phyloP scores from a whole-genome alignment of 768 basidiomycete species.

The Scleroderma bovista region DNA sequence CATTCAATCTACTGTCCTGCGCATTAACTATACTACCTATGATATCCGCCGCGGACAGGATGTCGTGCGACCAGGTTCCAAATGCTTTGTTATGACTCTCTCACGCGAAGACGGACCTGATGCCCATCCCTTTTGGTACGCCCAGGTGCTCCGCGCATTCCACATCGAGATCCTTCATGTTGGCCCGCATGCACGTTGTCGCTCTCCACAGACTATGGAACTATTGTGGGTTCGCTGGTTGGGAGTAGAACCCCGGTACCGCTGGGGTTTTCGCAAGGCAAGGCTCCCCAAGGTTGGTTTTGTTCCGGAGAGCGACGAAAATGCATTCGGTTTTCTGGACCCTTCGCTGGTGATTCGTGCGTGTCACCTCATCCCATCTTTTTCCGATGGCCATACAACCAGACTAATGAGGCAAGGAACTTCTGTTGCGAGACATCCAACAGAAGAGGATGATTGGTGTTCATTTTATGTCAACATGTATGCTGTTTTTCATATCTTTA shows the following conservation, averaged over 20 bases:
- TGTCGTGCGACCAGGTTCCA: conserved; percentile 12
- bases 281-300: conserved; percentile 27
- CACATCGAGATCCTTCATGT: conserved; percentile 10
- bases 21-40: conserved; percentile 17
- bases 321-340: conserved; percentile 34
- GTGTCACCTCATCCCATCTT: conserved; percentile 29
- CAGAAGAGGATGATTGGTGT: neutral
- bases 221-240: conserved; percentile 40
- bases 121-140: conserved; percentile 19
- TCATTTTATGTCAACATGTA: conserved; percentile 1
- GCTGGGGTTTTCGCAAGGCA: conserved; percentile 10
- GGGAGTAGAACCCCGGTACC: conserved; percentile 17
- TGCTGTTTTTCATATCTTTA: neutral
- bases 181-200: neutral
- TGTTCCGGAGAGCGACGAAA: conserved; percentile 20
- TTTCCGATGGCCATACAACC: conserved; percentile 17
- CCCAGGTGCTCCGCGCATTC: conserved; percentile 15
- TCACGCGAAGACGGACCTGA: conserved; percentile 7
- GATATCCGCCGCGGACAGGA: conserved; percentile 12
- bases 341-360: conserved; percentile 22
- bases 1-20: neutral
- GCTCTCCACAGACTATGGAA: conserved; percentile 11
- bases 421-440: neutral
- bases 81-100: conserved; percentile 17
- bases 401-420: neutral